Evolutionary conservation across 495 filamentous ascomycete species (phyloP).

Genomic region (Aspergillus asperescens): DNA sequence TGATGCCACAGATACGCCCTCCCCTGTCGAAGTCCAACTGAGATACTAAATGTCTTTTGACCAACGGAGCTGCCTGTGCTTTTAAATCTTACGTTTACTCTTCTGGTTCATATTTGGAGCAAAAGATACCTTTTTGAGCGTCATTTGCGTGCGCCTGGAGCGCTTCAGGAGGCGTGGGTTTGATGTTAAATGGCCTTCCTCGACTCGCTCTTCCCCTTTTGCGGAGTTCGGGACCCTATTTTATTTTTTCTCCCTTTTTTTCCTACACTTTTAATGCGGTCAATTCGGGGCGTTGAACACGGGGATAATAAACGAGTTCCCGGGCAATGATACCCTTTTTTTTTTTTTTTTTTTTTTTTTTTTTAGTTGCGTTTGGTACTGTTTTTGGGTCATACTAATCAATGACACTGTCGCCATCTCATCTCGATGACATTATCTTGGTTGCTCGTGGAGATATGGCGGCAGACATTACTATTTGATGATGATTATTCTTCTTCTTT

Average conservation of each 20-base stretch:
- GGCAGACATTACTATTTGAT: constrained; percentile 8
- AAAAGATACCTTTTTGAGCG: not conserved
- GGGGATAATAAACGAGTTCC: constrained; percentile 48
- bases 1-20: not conserved
- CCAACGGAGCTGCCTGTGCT: not conserved
- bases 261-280: constrained; percentile 13
- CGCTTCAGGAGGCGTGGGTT: constrained; percentile 8
- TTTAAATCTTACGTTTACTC: not conserved
- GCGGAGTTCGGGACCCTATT: constrained; percentile 23
- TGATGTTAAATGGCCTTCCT: constrained; percentile 4
- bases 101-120: not conserved
- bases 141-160: constrained; percentile 19
- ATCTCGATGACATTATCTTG: constrained; percentile 11
- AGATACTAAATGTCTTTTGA: not conserved
- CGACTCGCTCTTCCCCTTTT: constrained; percentile 10
- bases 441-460: constrained; percentile 16
- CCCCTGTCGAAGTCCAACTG: constrained; percentile 1
- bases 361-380: constrained; percentile 18
- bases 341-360: constrained; percentile 17
- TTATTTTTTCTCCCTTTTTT: no score
- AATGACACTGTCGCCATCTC: constrained; percentile 24
- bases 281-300: constrained; percentile 37
- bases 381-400: constrained; percentile 19
- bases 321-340: constrained; percentile 45
- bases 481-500: constrained; percentile 17